A percentile compares a stretch with the other conserved stretches of the same genome.
Evolutionary conservation across 2,329 filamentous ascomycete genomes (phyloP).

Genomic region (Incumbomyces delicatus): DNA sequence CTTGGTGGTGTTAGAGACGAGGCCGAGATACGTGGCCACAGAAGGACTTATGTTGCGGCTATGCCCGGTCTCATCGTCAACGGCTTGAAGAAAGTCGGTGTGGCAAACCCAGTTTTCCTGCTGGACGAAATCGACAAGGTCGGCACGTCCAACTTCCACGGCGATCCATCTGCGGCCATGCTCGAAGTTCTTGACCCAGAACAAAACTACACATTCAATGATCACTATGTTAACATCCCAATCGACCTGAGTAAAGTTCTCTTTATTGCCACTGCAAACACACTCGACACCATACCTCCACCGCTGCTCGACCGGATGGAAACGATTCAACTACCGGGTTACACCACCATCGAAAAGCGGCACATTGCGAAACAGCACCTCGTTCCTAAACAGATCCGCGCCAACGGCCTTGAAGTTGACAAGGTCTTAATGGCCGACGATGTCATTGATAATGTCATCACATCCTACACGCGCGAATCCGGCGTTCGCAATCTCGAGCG

Average conservation of each 20-base stretch:
- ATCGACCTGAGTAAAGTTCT: conserved; percentile 93
- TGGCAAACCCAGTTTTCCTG: conserved; percentile 88
- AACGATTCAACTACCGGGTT: conserved; percentile 83
- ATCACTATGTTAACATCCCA: conserved; percentile 93
- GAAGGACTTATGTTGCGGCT: conserved; percentile 93
- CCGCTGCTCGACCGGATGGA: conserved; percentile 95
- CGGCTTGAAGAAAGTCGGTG: conserved; percentile 87
- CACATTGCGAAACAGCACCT: conserved; percentile 89
- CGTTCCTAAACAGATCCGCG: conserved; percentile 89
- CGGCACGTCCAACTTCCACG: conserved; percentile 80
- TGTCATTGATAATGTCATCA: conserved; percentile 90
- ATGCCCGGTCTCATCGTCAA: conserved; percentile 95
- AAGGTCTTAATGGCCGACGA: conserved; percentile 70
- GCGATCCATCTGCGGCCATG: conserved; percentile 94
- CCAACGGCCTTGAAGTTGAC: conserved; percentile 70
- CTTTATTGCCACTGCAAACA: conserved; percentile 96
- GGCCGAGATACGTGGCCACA: conserved; percentile 89
- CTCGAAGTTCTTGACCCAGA: conserved; percentile 95
- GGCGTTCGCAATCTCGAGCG: conserved; percentile 94
- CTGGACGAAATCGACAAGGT: conserved; percentile 98
- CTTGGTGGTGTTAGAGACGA: conserved; percentile 92
- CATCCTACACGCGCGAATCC: conserved; percentile 89
- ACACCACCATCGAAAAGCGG: conserved; percentile 93
- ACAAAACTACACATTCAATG: conserved; percentile 88
- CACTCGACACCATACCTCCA: conserved; percentile 85